Evolutionary conservation across 2,329 filamentous ascomycete genomes (phyloP), one percentile per base, ranked within the genome.

Genomic region (Clarireedia paspali): DNA sequence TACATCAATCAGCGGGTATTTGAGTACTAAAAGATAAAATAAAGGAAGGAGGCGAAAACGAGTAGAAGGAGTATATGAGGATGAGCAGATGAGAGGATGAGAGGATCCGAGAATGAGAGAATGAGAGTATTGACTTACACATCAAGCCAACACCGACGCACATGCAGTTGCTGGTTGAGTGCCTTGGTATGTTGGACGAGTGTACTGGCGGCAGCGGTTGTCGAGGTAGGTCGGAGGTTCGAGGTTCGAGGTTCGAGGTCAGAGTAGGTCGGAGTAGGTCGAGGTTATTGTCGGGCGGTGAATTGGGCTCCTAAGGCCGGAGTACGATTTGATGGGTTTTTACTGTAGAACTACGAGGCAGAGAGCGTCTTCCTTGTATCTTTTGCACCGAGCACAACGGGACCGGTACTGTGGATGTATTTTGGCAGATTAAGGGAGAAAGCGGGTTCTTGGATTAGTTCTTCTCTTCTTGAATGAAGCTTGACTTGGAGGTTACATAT

Each of bases 271-370:
- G 20, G 24, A 6, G 23, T 47, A 24, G 45, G 20, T 45, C 5
- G 20, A 55, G 20, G 46, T 39, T 55, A 26, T 50, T 55, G 26
- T 39, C 39, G 52, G 52, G 47, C 56, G 52, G 56, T 57, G 52
- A 57, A 57, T 49, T 38, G 40, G 27, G 36, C 17, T 36, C 17
- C 47, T 55, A 20, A 55, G 14, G 46, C 52, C 46, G 36, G 50
- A 55, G 52, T 42, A 34, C 45, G 49, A 42, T 55, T 39, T 27
- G 50, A 42, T 44, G 23, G 17, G 39, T 40, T n/a, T 15, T 3
- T 6, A 40, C 17, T 40, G 7, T 40, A 6, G 9, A 40, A 20
- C 20, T 20, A 17, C n/a, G n/a, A 17, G n/a, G n/a, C 1, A 20
- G 20, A 20, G 51, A 39, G 39, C 46, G 47, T 46, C 45, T 55